Evolutionary conservation across 768 basidiomycete genomes (phyloP), one percentile per base, ranked within the genome.

Genomic region (Mycena belliarum): DNA sequence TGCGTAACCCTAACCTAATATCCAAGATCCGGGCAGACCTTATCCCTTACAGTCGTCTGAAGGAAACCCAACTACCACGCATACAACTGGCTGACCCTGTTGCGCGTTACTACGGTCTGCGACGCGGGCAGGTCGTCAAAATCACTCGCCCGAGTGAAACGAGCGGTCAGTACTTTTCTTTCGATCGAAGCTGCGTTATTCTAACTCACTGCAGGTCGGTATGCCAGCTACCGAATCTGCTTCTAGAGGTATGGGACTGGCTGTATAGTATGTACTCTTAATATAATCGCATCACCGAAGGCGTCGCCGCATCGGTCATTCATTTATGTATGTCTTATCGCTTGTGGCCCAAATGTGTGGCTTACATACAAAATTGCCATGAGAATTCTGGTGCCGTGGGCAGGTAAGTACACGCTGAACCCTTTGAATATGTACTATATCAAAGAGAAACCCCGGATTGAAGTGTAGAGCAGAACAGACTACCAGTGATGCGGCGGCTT

Each of bases 41-140:
- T 18, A 48, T 54, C 24, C 52, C 40, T 57, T 51, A 2, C 66
- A 99, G 96, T 75, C 96, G 97, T 61, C 76, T 99, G 56, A 96
- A 96, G 73, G 97, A 98, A 70, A 98, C 96, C 1, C 97, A 99
- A 69, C 80, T 99, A 54, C 97, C 97, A 46, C 91, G 97, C 23
- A 98, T 99, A 62, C 95, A 98, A 75, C 74, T 97, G 41, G 87
- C 89, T 25, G 97, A 99, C 73, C 97, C 97, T 11, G 96, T 99
- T n/a, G 94, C 97, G 40, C 86, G 95, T 57, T 98, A 99, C 73
- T 99, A 98, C 76, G 97, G 97, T 49, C 84, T 99, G 55, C 83
- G 87, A 66, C 85, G 97, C 48, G 95, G 96, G 25, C 93, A 96
- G 72, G 97, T 99, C 45, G 97, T 99, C 73, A 98, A 97, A 79